Conservation (phyloP, 768 basidiomycete genomes). For the Lactarius trivialis region DNA sequence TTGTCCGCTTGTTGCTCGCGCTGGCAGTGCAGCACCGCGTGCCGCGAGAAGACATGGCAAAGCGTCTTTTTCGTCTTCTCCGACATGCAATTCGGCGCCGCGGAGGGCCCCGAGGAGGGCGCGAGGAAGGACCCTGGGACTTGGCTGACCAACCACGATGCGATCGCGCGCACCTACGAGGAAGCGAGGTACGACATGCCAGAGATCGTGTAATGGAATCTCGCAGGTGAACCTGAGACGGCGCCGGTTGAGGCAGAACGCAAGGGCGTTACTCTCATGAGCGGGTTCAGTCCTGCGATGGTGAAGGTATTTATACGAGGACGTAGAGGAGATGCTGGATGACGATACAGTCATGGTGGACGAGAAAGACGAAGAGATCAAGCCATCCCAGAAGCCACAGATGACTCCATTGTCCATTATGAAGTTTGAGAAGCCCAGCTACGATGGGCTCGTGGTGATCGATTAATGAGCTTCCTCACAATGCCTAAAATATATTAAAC, state of each 20-base stretch:
- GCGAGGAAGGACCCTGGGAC: too few species aligned
- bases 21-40: conserved; percentile 51
- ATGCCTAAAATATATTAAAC: not conserved
- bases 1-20: conserved; percentile 55
- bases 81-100: conserved; percentile 69
- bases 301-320: conserved; percentile 65
- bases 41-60: conserved; percentile 63
- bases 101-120: not conserved
- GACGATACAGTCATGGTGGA: conserved; percentile 28
- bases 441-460: conserved; percentile 49
- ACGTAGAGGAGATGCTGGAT: conserved; percentile 31
- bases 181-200: conserved; percentile 66
- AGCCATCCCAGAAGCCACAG: conserved; percentile 32
- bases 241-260: conserved; percentile 45
- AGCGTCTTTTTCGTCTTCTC: conserved; percentile 69
- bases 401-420: conserved; percentile 25
- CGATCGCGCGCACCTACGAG: conserved; percentile 46
- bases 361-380: conserved; percentile 34
- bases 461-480: conserved; percentile 35
- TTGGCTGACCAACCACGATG: too few species aligned
- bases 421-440: conserved; percentile 45
- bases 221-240: conserved; percentile 32
- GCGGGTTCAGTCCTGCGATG: conserved; percentile 62
- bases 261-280: conserved; percentile 62
- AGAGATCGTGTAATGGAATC: conserved; percentile 71